phyloP scores from a whole-genome alignment of 108 stramenopile genomes.

The Pseudonitzschia multiseries region DNA sequence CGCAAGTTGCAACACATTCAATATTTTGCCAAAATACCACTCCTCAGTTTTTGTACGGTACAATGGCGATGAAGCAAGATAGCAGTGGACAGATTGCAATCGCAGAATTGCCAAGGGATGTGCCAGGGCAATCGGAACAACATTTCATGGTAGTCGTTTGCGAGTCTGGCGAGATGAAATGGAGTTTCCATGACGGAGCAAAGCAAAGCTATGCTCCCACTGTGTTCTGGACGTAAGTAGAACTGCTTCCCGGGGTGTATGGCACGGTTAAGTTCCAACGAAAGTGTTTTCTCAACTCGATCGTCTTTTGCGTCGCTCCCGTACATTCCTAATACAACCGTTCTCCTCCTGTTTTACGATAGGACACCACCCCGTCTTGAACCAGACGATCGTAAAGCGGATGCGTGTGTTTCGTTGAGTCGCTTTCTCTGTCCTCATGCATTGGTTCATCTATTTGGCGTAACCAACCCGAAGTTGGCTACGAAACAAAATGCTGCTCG shows the following conservation, averaged over 20 bases:
- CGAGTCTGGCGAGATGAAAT: conserved; percentile 62
- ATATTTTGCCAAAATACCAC: no score
- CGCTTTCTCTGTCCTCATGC: conserved; percentile 3
- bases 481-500: conserved; percentile 7
- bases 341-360: background rate
- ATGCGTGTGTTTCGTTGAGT: background rate
- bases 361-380: conserved; percentile 7
- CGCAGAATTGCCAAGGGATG: conserved; percentile 33
- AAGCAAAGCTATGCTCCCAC: conserved; percentile 38
- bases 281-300: no score
- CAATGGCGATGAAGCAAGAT: background rate
- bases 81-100: background rate
- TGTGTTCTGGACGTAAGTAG: conserved; percentile 68
- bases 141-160: conserved; percentile 37
- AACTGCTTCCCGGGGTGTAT: background rate
- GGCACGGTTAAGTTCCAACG: no score
- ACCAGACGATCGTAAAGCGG: background rate
- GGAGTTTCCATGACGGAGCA: conserved; percentile 61
- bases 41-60: background rate
- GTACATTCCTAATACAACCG: background rate
- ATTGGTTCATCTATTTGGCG: background rate
- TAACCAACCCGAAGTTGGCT: background rate
- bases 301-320: background rate
- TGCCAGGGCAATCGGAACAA: conserved; percentile 23
- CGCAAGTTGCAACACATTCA: no score